Conservation (phyloP, 148 eudicot genomes). For the Salicornia ramosissima region DNA sequence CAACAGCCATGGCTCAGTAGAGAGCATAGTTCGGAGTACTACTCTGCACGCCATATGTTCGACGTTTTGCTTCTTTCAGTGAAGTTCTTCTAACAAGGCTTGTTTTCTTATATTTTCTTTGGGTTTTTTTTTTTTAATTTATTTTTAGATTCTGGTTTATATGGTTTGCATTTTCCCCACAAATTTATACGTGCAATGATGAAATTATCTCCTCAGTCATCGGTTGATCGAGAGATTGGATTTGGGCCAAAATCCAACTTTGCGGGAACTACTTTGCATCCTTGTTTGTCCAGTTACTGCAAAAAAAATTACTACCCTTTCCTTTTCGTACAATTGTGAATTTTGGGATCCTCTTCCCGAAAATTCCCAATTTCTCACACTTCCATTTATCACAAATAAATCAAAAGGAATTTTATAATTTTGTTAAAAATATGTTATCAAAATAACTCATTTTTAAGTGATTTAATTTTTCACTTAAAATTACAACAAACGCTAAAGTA, state of each 20-base stretch:
- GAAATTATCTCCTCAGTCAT: neutral
- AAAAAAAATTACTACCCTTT: no score
- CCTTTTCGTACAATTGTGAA: no score
- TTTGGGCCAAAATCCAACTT: neutral
- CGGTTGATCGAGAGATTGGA: neutral
- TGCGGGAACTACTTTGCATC: neutral
- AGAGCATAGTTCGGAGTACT: constrained; percentile 41
- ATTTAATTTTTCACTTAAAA: no score
- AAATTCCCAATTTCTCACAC: no score
- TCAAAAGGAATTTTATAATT: no score
- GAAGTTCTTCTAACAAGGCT: neutral
- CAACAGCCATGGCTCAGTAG: constrained; percentile 47
- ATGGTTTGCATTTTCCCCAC: constrained; percentile 3
- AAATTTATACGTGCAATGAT: neutral
- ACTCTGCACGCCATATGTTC: constrained; percentile 58
- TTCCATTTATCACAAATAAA: no score
- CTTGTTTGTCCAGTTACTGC: no score
- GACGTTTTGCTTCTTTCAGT: constrained; percentile 11
- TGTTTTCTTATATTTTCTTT: neutral
- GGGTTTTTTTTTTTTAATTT: constrained; percentile 1
- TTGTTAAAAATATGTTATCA: no score
- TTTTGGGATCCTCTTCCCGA: no score
- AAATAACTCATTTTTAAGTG: no score
- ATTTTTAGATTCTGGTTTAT: neutral
- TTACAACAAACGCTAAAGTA: no score